Evolutionary conservation across 2,329 filamentous ascomycete genomes (phyloP).

Genomic region (Phyllosticta capitalensis): DNA sequence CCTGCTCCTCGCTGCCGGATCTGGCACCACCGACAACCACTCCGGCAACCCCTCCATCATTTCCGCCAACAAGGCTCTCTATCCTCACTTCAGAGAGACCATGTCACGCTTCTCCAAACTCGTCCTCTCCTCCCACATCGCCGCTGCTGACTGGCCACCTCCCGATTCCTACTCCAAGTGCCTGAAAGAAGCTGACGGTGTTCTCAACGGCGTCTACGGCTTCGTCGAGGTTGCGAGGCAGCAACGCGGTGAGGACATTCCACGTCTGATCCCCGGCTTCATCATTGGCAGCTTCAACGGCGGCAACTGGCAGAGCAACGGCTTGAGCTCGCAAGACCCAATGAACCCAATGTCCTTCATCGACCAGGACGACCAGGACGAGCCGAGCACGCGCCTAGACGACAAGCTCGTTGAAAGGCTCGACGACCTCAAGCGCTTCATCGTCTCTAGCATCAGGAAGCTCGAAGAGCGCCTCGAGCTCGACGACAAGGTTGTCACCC

Average conservation of each 20-base stretch:
- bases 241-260: slow-evolving; percentile 86
- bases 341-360: slow-evolving; percentile 61
- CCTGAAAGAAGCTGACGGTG: slow-evolving; percentile 92
- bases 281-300: slow-evolving; percentile 75
- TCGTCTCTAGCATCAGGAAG: slow-evolving; percentile 77
- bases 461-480: slow-evolving; percentile 74
- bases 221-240: slow-evolving; percentile 93
- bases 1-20: slow-evolving; percentile 86
- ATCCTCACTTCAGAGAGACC: slow-evolving; percentile 96
- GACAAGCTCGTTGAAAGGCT: slow-evolving; percentile 68
- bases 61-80: slow-evolving; percentile 91
- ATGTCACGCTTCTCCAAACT: slow-evolving; percentile 99
- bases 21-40: slow-evolving; percentile 95
- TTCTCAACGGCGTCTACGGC: slow-evolving; percentile 85
- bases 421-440: slow-evolving; percentile 74
- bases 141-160: slow-evolving; percentile 89
- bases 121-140: slow-evolving; percentile 95
- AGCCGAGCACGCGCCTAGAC: slow-evolving; percentile 68
- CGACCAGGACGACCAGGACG: slow-evolving; percentile 79
- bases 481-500: slow-evolving; percentile 72
- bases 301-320: slow-evolving; percentile 75
- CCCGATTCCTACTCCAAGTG: slow-evolving; percentile 93
- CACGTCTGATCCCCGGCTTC: slow-evolving; percentile 87
- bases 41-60: slow-evolving; percentile 99
- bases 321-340: slow-evolving; percentile 55